These are phyloP conservation scores for Microbotryomycetes sp. DNA, from an alignment of 1,284 basidiomycete genomes.

Conservation along the genomic window DNA sequence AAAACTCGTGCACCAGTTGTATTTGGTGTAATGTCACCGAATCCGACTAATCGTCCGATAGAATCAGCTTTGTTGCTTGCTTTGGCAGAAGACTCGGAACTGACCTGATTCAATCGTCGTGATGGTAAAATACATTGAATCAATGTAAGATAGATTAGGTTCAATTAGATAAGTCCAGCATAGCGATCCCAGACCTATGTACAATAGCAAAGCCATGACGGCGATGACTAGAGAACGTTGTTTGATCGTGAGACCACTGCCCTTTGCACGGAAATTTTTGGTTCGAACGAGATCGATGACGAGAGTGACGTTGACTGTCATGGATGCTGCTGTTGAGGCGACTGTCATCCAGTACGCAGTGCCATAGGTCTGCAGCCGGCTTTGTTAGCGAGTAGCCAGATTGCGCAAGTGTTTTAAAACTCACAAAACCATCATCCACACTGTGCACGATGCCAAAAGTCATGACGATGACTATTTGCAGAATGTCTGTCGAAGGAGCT, in stretches of 20 bases:
- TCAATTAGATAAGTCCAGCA: conserved; percentile 57
- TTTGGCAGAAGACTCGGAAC: conserved; percentile 26
- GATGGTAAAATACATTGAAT: conserved; percentile 46
- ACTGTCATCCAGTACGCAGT: conserved; percentile 74
- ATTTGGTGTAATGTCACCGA: conserved; percentile 63
- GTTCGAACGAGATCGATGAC: conserved; percentile 58
- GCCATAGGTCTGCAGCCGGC: conserved; percentile 37
- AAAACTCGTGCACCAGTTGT: conserved; percentile 49
- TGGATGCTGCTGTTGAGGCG: conserved; percentile 64
- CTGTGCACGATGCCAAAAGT: conserved; percentile 61
- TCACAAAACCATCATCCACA: conserved; percentile 58
- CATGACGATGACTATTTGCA: conserved; percentile 60
- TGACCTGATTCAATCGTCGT: conserved; percentile 39
- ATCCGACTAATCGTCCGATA: conserved; percentile 70
- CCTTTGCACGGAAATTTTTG: conserved; percentile 59
- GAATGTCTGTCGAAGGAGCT: conserved; percentile 59
- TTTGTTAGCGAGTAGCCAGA: conserved; percentile 18
- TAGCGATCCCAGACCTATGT: conserved; percentile 56
- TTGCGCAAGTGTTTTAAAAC: conserved; percentile 44
- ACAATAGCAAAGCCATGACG: conserved; percentile 63
- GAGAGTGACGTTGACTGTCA: conserved; percentile 62
- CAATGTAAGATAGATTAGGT: conserved; percentile 56
- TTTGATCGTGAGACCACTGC: conserved; percentile 69
- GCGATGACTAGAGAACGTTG: conserved; percentile 70
- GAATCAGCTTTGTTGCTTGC: conserved; percentile 23